Conservation (phyloP, 2,329 filamentous ascomycete genomes). For the Zymoseptoria passerinii region DNA sequence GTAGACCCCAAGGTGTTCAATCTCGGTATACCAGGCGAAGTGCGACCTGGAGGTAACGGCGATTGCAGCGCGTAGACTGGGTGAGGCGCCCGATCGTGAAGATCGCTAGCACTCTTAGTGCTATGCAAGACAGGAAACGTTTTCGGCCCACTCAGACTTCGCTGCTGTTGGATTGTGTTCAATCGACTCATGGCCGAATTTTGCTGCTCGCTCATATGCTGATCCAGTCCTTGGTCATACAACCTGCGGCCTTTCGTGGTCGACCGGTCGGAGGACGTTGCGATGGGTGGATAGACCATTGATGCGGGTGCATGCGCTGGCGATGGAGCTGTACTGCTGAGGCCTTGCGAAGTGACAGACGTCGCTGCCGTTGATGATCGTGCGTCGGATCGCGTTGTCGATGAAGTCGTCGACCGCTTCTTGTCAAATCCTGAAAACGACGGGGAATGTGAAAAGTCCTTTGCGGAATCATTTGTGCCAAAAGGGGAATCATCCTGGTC, state of each 20-base stretch:
- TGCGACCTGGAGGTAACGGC: slow-evolving; percentile 34
- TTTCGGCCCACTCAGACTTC: slow-evolving; percentile 44
- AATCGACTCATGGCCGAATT: slow-evolving; percentile 67
- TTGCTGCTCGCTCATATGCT: slow-evolving; percentile 74
- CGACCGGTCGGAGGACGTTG: slow-evolving; percentile 47
- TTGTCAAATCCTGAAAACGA: slow-evolving; percentile 57
- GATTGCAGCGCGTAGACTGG: slow-evolving; percentile 23
- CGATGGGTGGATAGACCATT: slow-evolving; percentile 20
- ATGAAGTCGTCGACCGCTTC: slow-evolving; percentile 76
- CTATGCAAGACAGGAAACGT: slow-evolving; percentile 30
- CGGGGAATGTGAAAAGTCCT: slow-evolving; percentile 41
- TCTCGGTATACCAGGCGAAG: slow-evolving; percentile 32
- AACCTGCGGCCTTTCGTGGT: slow-evolving; percentile 64
- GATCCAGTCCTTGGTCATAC: slow-evolving; percentile 74
- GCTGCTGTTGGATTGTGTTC: slow-evolving; percentile 65
- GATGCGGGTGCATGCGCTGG: slow-evolving; percentile 46
- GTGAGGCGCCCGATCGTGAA: slow-evolving; percentile 42
- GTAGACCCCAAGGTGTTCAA: slow-evolving; percentile 30
- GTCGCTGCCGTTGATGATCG: slow-evolving; percentile 82
- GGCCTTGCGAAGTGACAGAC: slow-evolving; percentile 67
- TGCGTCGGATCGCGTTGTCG: slow-evolving; percentile 61
- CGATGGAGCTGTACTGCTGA: slow-evolving; percentile 29
- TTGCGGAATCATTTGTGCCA: slow-evolving; percentile 34
- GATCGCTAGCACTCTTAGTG: slow-evolving; percentile 55
- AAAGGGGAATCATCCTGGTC: slow-evolving; percentile 37